Conservation (phyloP, 257 asterid genomes). For the Nicotiana paniculata region DNA sequence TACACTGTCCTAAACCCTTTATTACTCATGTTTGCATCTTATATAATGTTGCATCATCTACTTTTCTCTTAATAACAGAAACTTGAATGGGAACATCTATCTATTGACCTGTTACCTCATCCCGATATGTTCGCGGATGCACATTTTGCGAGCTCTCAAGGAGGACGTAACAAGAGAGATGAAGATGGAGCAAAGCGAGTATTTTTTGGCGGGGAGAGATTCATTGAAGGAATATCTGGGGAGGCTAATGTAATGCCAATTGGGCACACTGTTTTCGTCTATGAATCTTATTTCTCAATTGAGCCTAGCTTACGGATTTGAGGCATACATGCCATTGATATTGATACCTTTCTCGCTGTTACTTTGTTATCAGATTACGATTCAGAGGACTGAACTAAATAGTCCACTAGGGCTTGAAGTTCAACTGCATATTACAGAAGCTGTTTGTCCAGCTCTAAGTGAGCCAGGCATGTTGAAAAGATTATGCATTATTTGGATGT, state of each 20-base stretch:
- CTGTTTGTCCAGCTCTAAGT: conserved; percentile 94
- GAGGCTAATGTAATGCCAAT: conserved; percentile 76
- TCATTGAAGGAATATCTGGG: conserved; percentile 93
- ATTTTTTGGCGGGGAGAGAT: conserved; percentile 97
- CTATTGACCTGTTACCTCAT: conserved; percentile 95
- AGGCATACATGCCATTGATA: neutral
- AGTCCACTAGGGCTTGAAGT: conserved; percentile 89
- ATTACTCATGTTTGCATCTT: neutral
- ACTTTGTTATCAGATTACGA: conserved; percentile 63
- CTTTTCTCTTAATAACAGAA: conserved; percentile 46
- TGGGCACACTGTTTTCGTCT: neutral
- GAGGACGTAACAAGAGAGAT: conserved; percentile 63
- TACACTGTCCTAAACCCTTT: neutral
- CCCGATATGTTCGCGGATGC: conserved; percentile 93
- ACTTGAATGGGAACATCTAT: conserved; percentile 93
- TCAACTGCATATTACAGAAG: conserved; percentile 82
- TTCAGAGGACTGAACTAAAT: conserved; percentile 87
- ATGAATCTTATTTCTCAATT: neutral
- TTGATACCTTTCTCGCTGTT: neutral
- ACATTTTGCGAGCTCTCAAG: conserved; percentile 44
- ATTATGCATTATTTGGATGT: conserved; percentile 10
- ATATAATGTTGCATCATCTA: neutral
- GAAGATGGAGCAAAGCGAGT: conserved; percentile 97
- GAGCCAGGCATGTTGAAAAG: conserved; percentile 74
- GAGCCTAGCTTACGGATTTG: neutral